phyloP scores from a whole-genome alignment of 2,329 filamentous ascomycete species.

The Hymenoscyphus occultus region DNA sequence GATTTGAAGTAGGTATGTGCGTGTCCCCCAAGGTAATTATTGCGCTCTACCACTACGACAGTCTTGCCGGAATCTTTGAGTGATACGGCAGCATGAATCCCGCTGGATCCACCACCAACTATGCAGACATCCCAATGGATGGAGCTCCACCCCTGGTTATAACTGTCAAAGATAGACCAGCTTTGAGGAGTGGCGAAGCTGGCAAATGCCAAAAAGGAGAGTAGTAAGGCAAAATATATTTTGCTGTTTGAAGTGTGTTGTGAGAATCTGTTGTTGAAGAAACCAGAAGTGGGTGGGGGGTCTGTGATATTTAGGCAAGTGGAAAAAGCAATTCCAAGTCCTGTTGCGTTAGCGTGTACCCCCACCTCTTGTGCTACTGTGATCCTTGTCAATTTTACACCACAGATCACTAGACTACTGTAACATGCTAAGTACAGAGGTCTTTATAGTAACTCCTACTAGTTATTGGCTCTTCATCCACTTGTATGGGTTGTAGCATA shows the following conservation, averaged over 20 bases:
- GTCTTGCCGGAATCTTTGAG: conserved; percentile 5
- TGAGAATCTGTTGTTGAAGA: too few relatives aligned
- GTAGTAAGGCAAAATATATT: background rate
- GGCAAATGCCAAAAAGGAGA: background rate
- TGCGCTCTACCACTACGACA: conserved; percentile 8
- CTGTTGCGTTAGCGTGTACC: too few relatives aligned
- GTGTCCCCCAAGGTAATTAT: conserved; percentile 4
- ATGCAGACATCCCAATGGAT: background rate
- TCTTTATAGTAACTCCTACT: too few relatives aligned
- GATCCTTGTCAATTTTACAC: too few relatives aligned
- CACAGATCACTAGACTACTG: too few relatives aligned
- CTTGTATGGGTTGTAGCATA: too few relatives aligned
- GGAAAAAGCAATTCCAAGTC: too few relatives aligned
- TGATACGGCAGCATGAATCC: background rate
- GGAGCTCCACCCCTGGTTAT: background rate
- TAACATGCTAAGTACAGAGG: too few relatives aligned
- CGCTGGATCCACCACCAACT: background rate
- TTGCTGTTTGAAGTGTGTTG: background rate
- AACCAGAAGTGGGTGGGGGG: too few relatives aligned
- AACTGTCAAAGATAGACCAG: background rate
- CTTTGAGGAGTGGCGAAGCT: background rate
- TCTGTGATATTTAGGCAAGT: too few relatives aligned
- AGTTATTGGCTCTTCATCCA: too few relatives aligned
- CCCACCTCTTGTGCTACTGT: too few relatives aligned
- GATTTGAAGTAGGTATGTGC: conserved; percentile 5